Conservation (phyloP, 768 basidiomycete genomes). For the Pulveroboletus sp. region DNA sequence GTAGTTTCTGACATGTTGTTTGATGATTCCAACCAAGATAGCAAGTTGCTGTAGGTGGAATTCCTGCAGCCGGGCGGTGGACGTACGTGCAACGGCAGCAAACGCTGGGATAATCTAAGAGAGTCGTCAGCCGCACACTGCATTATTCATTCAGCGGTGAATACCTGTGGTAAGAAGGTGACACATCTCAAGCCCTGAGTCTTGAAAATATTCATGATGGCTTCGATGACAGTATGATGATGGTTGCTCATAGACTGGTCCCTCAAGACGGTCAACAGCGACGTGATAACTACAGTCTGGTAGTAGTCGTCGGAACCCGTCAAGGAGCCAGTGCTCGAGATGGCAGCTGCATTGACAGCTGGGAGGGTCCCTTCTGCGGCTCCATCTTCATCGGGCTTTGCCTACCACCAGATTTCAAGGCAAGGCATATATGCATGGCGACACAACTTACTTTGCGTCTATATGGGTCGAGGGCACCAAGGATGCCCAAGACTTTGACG, state of each 20-base stretch:
- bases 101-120: conserved; percentile 90
- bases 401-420: conserved; percentile 31
- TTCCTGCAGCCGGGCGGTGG: conserved; percentile 79
- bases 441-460: conserved; percentile 67
- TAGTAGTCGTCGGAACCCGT: conserved; percentile 91
- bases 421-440: neutral
- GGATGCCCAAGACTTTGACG: conserved; percentile 90
- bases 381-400: conserved; percentile 59
- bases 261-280: conserved; percentile 80
- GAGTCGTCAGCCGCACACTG: conserved; percentile 7
- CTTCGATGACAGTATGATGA: conserved; percentile 93
- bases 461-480: conserved; percentile 96
- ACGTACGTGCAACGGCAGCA: conserved; percentile 77
- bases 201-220: conserved; percentile 98
- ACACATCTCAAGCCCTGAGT: conserved; percentile 97
- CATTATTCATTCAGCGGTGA: neutral
- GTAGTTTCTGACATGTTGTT: conserved; percentile 93
- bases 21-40: conserved; percentile 92
- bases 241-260: conserved; percentile 83
- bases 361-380: conserved; percentile 54
- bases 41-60: conserved; percentile 95
- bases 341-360: conserved; percentile 64
- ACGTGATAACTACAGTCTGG: conserved; percentile 90
- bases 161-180: conserved; percentile 87
- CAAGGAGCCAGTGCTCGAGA: conserved; percentile 54